Evolutionary conservation across 371 early-diverging fungal genomes (phyloP).

Genomic region (Smittium culicis): DNA sequence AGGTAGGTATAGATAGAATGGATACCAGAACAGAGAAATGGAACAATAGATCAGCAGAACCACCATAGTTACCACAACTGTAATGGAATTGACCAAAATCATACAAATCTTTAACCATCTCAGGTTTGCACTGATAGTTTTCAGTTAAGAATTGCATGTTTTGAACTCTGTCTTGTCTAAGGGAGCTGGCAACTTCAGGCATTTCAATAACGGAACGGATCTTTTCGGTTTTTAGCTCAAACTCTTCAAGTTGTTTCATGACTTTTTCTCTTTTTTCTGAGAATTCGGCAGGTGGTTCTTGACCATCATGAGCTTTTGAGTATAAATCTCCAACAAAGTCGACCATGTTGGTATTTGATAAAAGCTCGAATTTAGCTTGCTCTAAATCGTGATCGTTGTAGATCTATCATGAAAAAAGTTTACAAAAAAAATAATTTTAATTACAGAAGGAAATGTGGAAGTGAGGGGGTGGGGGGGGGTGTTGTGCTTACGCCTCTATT

Average conservation of each 20-base stretch:
- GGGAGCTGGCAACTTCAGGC: constrained; percentile 71
- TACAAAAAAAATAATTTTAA: no score
- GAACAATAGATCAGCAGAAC: constrained; percentile 80
- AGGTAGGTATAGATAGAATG: no score
- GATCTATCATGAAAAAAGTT: constrained; percentile 34
- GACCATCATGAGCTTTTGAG: constrained; percentile 56
- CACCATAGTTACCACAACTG: constrained; percentile 80
- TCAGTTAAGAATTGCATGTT: constrained; percentile 71
- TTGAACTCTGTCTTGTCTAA: constrained; percentile 82
- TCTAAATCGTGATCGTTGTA: constrained; percentile 57
- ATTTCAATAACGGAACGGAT: constrained; percentile 79
- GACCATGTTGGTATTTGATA: constrained; percentile 80
- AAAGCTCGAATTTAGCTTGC: constrained; percentile 74
- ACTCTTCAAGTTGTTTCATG: constrained; percentile 49
- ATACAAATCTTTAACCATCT: constrained; percentile 69
- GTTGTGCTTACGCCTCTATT: no score
- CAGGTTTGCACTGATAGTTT: constrained; percentile 71
- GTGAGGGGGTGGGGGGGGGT: no score
- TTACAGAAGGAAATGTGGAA: no score
- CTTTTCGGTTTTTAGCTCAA: constrained; percentile 61
- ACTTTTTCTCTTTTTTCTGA: constrained; percentile 58
- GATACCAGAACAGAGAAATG: constrained; percentile 84
- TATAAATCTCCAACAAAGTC: constrained; percentile 72
- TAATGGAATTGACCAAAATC: constrained; percentile 79
- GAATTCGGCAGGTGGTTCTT: constrained; percentile 40